Base-by-base conservation (phyloP, 1,284 basidiomycete species). In the Heterobasidion annosum region DNA sequence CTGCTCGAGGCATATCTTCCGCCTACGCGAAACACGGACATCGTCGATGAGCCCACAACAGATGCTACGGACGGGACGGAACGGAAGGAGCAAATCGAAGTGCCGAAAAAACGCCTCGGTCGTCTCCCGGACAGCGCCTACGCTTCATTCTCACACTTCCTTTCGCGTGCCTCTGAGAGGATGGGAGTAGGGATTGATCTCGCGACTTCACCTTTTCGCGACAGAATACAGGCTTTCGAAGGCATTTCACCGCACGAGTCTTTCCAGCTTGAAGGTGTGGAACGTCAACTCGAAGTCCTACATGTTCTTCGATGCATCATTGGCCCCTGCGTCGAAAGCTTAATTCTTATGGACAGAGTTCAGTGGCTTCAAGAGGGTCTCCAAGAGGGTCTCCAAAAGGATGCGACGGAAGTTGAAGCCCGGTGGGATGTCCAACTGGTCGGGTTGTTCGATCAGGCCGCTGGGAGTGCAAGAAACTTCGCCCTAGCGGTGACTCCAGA, bases 381-480 rank as follows among this genome's bases (percentile, higher is more conserved):
- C 16, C 54, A 57, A 45, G 68, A 72, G 52, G 59, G 63, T 25
- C 54, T 70, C 16, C 8, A 32, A 33, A 59, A 56, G 65, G 58
- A n/a, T 52, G 58, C 50, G 16, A 2, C 8, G 4, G 48, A 12
- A 42, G 37, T 15, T n/a, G 40, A 19, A 33, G 64, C 59, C 57
- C 47, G 33, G 16, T 57, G 71, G 61, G 60, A 63, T 9, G 73
- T 77, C n/a, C 68, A 74, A 32, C 60, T 79, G 8, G 70, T 86
- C 1, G 85, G 84, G 63, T 62, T 88, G 44, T 88, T 88, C 58
- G 81, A 86, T 60, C 85, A 87, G 64, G 70, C 69, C 4, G 75
- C 73, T 9, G 84, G 82, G 40, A 86, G 84, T 64, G 82, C 77
- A 47, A 68, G 85, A 59, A 87, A 86, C 64, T 70, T 83, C 52